Evolutionary conservation across 305 asterid genomes (phyloP).

Genomic region (Solanum hybrid): DNA sequence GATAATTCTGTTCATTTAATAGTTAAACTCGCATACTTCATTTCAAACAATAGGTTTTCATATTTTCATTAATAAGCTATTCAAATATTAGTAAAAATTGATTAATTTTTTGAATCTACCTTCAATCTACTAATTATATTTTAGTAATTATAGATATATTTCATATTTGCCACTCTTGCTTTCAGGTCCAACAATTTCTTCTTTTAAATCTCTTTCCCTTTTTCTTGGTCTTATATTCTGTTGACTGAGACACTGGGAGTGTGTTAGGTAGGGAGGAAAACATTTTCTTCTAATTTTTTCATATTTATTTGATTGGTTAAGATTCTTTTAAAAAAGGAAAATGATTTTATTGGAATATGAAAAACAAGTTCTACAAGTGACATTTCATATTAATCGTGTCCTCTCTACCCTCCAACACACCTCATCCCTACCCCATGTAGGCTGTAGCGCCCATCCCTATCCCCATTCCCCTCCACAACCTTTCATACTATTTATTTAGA

Average conservation of each 20-base stretch:
- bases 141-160: neutral
- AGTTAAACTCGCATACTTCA: neutral
- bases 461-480: neutral
- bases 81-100: neutral
- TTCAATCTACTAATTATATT: neutral
- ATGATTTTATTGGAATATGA: too few relatives aligned
- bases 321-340: neutral
- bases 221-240: neutral
- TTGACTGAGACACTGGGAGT: neutral
- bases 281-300: neutral
- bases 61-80: neutral
- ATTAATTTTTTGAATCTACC: neutral
- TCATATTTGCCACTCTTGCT: neutral
- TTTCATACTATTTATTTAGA: neutral
- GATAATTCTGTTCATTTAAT: neutral
- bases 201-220: neutral
- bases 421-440: neutral
- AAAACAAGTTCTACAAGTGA: too few relatives aligned
- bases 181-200: neutral
- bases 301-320: neutral
- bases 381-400: fast-evolving
- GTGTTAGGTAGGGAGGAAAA: neutral
- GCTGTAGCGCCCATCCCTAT: neutral
- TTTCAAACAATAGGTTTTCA: neutral
- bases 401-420: neutral